Conservation (phyloP, 352 stramenopile species). For the Phytophthora meadii region DNA sequence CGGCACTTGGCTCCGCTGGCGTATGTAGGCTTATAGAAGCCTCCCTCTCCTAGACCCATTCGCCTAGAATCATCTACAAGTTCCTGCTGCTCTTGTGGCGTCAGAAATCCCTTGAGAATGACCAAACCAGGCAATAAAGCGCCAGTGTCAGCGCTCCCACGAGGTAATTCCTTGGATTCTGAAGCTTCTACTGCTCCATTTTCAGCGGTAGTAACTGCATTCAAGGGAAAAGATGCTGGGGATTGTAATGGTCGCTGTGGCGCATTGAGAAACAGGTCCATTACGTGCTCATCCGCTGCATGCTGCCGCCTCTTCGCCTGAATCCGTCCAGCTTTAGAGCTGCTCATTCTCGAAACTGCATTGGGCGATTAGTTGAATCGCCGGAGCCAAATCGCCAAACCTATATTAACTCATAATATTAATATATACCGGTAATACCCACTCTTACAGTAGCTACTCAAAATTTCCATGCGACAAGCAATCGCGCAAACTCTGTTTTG, state of each 20-base stretch:
- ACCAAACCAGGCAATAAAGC: conserved; percentile 69
- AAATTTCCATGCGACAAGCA: too few relatives aligned
- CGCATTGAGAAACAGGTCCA: conserved; percentile 65
- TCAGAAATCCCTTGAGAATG: conserved; percentile 64
- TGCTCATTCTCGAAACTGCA: conserved; percentile 9
- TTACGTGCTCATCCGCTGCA: conserved; percentile 61
- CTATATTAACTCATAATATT: too few relatives aligned
- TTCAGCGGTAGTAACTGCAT: conserved; percentile 16
- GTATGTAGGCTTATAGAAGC: conserved; percentile 77
- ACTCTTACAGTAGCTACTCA: too few relatives aligned
- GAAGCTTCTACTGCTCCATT: conserved; percentile 4
- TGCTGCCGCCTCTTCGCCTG: conserved; percentile 50
- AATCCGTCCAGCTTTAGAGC: conserved; percentile 61
- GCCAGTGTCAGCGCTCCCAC: conserved; percentile 26
- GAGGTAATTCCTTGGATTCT: conserved; percentile 19
- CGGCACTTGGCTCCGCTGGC: conserved; percentile 75
- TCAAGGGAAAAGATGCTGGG: not conserved
- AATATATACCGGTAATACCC: too few relatives aligned
- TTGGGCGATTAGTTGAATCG: too few relatives aligned
- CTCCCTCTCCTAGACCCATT: conserved; percentile 51
- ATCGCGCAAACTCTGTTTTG: too few relatives aligned
- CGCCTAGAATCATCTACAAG: conserved; percentile 60
- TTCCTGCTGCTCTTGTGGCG: conserved; percentile 55
- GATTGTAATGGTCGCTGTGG: conserved; percentile 1
- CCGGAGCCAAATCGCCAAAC: too few relatives aligned